Percentiles rank a stretch among this genome's conserved stretches.
These are phyloP conservation scores for Pseudocercospora macadamiae DNA, from an alignment of 2,329 filamentous ascomycete species.

Conservation along the genomic window DNA sequence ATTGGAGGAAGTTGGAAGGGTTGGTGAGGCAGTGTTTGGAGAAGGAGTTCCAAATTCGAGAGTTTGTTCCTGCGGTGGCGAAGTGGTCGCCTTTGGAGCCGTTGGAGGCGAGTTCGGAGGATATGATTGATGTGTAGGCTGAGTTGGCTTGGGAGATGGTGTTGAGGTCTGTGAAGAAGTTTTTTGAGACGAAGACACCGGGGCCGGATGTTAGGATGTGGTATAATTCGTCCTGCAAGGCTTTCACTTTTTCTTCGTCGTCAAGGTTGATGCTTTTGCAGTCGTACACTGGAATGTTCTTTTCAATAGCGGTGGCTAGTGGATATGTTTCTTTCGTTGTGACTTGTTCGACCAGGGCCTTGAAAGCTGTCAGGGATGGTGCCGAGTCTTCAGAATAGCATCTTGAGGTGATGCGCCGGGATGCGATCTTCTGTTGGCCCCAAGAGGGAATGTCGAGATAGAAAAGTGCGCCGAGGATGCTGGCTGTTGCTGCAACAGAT, in stretches of 20 bases:
- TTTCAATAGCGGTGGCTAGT: constrained; percentile 48
- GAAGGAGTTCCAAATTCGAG: constrained; percentile 69
- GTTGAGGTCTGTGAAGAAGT: constrained; percentile 50
- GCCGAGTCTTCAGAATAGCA: constrained; percentile 22
- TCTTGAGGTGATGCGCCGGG: constrained; percentile 25
- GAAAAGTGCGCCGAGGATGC: constrained; percentile 14
- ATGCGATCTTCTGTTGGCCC: constrained; percentile 24
- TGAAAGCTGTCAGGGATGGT: constrained; percentile 31
- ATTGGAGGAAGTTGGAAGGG: constrained; percentile 56
- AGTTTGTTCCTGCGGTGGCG: constrained; percentile 58
- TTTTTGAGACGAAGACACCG: constrained; percentile 61
- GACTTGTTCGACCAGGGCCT: constrained; percentile 26
- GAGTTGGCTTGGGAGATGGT: constrained; percentile 53
- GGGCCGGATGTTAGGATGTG: constrained; percentile 60
- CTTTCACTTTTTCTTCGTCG: constrained; percentile 35
- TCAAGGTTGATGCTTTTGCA: constrained; percentile 44
- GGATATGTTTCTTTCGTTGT: constrained; percentile 48
- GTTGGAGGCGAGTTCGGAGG: constrained; percentile 43
- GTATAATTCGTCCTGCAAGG: constrained; percentile 64
- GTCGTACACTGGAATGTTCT: constrained; percentile 62
- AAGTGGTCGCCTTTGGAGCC: constrained; percentile 62
- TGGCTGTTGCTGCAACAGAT: constrained; percentile 12
- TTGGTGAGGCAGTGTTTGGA: constrained; percentile 61
- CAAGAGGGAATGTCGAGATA: constrained; percentile 31
- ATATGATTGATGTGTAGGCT: constrained; percentile 55